Percentiles rank a stretch among this genome's conserved stretches.
Conservation (phyloP, 2,329 filamentous ascomycete genomes). For the Xylaria sp. region DNA sequence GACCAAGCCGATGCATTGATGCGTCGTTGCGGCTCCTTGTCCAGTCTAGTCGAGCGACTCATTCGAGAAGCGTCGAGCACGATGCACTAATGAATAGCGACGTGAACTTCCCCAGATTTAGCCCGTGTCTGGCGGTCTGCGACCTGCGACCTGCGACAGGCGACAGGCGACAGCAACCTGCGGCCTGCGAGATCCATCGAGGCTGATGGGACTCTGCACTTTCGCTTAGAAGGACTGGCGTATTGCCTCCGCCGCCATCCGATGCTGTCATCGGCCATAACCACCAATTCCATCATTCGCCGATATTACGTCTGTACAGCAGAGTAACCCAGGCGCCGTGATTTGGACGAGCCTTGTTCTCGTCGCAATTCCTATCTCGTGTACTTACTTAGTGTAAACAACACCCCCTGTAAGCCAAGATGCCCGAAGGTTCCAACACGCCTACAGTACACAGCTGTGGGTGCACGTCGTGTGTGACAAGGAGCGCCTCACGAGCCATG, state of each 20-base stretch:
- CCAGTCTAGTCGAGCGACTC: neutral
- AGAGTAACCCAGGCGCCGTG: too few relatives aligned
- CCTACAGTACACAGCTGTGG: constrained; percentile 10
- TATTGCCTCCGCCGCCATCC: neutral
- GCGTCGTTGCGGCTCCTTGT: constrained; percentile 18
- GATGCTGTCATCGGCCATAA: neutral
- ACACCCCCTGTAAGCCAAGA: constrained; percentile 9
- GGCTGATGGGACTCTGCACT: neutral
- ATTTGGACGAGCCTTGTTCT: too few relatives aligned
- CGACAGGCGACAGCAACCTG: too few relatives aligned
- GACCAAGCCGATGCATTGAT: constrained; percentile 13
- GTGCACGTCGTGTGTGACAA: constrained; percentile 22
- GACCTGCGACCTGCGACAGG: neutral
- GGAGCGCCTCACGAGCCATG: constrained; percentile 21
- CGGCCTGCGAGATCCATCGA: neutral
- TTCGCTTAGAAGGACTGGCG: neutral
- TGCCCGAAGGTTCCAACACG: constrained; percentile 15
- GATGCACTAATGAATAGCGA: too few relatives aligned
- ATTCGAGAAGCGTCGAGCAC: neutral
- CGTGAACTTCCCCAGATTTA: constrained; percentile 17
- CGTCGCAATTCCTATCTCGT: too few relatives aligned
- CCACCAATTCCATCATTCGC: neutral
- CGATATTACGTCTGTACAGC: neutral
- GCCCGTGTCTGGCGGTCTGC: neutral
- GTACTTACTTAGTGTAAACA: neutral